Conservation (phyloP, 208 protist species). For the Leishmania mexicana region DNA sequence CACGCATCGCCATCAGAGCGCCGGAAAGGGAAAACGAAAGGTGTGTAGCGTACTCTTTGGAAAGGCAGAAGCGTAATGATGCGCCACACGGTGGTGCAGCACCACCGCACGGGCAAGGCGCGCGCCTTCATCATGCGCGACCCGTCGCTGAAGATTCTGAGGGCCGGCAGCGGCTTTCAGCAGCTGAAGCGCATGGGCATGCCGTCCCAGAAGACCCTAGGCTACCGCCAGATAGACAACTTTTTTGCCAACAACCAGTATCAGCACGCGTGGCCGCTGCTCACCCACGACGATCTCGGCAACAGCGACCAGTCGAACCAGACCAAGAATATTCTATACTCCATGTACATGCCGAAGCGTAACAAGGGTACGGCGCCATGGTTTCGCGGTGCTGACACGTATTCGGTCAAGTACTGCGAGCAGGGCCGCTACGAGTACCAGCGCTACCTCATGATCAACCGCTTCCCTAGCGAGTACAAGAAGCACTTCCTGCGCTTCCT, state of each 20-base stretch:
- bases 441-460: slow-evolving; percentile 92
- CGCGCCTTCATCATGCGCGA: slow-evolving; percentile 86
- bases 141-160: slow-evolving; percentile 72
- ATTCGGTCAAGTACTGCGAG: slow-evolving; percentile 92
- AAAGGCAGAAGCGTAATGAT: slow-evolving; percentile 41
- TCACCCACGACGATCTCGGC: slow-evolving; percentile 89
- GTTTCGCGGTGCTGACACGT: slow-evolving; percentile 92
- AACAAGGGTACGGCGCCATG: slow-evolving; percentile 92
- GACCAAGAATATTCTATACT: slow-evolving; percentile 89
- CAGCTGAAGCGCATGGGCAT: slow-evolving; percentile 84
- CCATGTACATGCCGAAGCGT: slow-evolving; percentile 92
- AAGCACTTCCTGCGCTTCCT: slow-evolving; percentile 88
- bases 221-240: slow-evolving; percentile 73
- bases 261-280: slow-evolving; percentile 89
- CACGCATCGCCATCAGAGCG: not conserved
- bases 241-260: slow-evolving; percentile 87
- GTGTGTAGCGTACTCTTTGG: not conserved
- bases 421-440: slow-evolving; percentile 93
- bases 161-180: slow-evolving; percentile 66
- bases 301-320: slow-evolving; percentile 92
- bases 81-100: slow-evolving; percentile 41
- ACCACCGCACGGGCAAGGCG: slow-evolving; percentile 78
- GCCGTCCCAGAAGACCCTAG: slow-evolving; percentile 49
- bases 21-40: not conserved
- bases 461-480: slow-evolving; percentile 92